Evolutionary conservation across 2,329 filamentous ascomycete genomes (phyloP).

Genomic region (Esteya vermicola): DNA sequence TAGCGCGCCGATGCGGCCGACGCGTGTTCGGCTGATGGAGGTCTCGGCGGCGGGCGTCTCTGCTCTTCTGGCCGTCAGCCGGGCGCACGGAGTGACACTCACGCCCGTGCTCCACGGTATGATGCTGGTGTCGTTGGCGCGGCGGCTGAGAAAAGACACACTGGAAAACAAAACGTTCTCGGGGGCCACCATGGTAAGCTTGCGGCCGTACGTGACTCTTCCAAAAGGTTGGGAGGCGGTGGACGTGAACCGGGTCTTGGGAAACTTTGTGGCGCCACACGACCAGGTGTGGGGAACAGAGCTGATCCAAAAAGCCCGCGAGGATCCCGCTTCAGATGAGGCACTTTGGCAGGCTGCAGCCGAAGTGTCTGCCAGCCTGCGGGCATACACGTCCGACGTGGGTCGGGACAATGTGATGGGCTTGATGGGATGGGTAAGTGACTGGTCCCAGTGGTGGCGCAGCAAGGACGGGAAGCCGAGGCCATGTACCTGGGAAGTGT

Average conservation of each 20-base stretch:
- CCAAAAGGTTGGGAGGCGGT: slow-evolving; percentile 8
- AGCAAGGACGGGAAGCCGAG: slow-evolving; percentile 27
- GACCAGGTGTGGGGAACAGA: slow-evolving; percentile 13
- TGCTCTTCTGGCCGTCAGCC: slow-evolving; percentile 23
- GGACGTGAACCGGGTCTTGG: slow-evolving; percentile 20
- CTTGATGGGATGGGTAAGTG: slow-evolving; percentile 25
- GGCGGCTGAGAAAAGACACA: not conserved
- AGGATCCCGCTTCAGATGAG: slow-evolving; percentile 12
- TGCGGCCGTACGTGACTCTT: slow-evolving; percentile 23
- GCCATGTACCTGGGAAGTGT: slow-evolving; percentile 33
- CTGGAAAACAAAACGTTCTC: slow-evolving; percentile 19
- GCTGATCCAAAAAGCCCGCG: too few species aligned
- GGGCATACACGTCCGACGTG: slow-evolving; percentile 17
- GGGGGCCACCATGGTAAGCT: slow-evolving; percentile 27
- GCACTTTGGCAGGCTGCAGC: slow-evolving; percentile 28
- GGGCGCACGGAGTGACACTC: slow-evolving; percentile 27
- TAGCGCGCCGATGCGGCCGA: slow-evolving; percentile 13
- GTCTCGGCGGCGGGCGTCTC: slow-evolving; percentile 16
- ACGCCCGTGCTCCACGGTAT: slow-evolving; percentile 35
- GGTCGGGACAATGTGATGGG: slow-evolving; percentile 28
- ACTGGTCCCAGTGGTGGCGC: slow-evolving; percentile 27
- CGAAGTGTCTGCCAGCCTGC: slow-evolving; percentile 20
- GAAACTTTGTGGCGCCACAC: slow-evolving; percentile 24
- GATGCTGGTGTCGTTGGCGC: slow-evolving; percentile 24
- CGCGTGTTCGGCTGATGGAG: slow-evolving; percentile 23